Base-by-base conservation (phyloP, 345 rosid genomes). In the Erysimum cheiranthoides region DNA sequence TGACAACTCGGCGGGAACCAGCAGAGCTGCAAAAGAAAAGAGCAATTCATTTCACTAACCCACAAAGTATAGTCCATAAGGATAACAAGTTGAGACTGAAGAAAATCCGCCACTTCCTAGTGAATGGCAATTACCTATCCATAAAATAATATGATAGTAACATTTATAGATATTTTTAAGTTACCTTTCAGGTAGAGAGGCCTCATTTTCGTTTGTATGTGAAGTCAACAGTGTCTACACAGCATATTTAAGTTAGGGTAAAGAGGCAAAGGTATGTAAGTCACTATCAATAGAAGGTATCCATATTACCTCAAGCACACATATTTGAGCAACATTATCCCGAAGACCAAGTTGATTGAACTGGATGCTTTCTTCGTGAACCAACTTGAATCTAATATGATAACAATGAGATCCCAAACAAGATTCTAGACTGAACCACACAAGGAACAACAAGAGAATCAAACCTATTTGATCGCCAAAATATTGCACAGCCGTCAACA, bases 261-360 rank as follows among this genome's bases (percentile, higher is more conserved):
- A 64, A 56, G 34, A 8, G 28, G 50, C 58, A 71, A 38, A 38
- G 3, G 49, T 71, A 40, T 39, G 30, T 13, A 71, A 14, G 68
- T 66, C 68, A 21, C 40, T 59, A 47, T 30, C 27, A 58, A 59
- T 38, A 66, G 10, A 64, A 58, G 28, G 77, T 50, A 64, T 47
- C 14, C 47, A 32, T 73, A 17, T 28, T 80, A 92, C 99, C 99
- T 89, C 97, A 66, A 95, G 75, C 70, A 95, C 96, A 61, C 97
- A 95, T 83, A 92, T 90, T 85, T 95, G 99, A 74, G 97, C 97
- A 85, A 95, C 97, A 86, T 95, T 92, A 82, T 95, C 96, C 50
- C 99, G 89, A 47, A 95, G 93, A 70, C 93, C 92, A 81, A 85
- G 86, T 83, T 85, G 88, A 78, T 81, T 92, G 81, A 80, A 95